A percentile compares a stretch with the other conserved stretches of the same genome.
Evolutionary conservation across 2,329 filamentous ascomycete genomes (phyloP).

Genomic region (Alternaria ethzedia): DNA sequence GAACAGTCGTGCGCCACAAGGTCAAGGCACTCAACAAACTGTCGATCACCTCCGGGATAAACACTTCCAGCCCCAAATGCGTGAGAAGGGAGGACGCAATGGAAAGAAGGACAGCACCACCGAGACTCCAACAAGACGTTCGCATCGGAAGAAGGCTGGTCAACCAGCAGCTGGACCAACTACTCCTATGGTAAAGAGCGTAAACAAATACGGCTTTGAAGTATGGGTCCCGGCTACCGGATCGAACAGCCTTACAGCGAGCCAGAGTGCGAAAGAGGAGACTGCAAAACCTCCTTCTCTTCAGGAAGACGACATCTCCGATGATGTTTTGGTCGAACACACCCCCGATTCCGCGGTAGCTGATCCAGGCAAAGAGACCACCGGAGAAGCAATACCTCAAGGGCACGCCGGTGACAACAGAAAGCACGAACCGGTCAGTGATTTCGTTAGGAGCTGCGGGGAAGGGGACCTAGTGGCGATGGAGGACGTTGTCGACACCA

Average conservation of each 20-base stretch:
- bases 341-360: no score
- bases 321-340: background rate
- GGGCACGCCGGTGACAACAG: fast-evolving
- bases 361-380: no score
- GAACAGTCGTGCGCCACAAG: background rate
- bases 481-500: background rate
- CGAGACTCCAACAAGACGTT: background rate
- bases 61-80: background rate
- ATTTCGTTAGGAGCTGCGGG: background rate
- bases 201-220: background rate
- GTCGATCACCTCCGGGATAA: background rate
- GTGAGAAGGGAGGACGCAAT: background rate
- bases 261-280: background rate
- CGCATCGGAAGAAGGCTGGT: background rate
- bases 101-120: background rate
- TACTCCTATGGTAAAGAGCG: background rate
- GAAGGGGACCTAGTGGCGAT: background rate
- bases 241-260: background rate
- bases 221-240: background rate
- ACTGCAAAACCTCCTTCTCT: background rate
- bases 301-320: background rate
- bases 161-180: background rate
- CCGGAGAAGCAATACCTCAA: background rate
- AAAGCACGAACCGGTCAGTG: fast-evolving
- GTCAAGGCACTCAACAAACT: background rate